Conservation (phyloP, 129 eudicot species). For the Artemisia annua region DNA sequence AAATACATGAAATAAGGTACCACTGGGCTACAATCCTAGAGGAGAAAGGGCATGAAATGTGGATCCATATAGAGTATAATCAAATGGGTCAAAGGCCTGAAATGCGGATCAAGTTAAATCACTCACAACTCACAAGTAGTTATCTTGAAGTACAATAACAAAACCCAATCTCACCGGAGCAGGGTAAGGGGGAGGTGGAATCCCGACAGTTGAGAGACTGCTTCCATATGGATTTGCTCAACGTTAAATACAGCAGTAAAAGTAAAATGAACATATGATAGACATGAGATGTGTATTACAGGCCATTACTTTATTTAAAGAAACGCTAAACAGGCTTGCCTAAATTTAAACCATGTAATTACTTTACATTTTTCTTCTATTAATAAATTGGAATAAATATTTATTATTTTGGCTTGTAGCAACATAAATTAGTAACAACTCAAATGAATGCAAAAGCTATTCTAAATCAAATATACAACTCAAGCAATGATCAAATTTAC, state of each 20-base stretch:
- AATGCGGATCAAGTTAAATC: no score
- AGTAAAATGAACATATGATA: background rate
- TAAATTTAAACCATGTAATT: background rate
- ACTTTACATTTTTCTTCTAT: conserved; percentile 7
- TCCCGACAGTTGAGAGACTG: no score
- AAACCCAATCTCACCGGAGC: no score
- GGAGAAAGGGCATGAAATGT: no score
- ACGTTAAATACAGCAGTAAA: background rate
- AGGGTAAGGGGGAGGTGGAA: no score
- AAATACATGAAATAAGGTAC: no score
- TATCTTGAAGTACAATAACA: no score
- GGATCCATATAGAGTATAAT: no score
- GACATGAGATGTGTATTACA: background rate
- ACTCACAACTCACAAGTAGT: no score
- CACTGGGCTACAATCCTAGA: no score
- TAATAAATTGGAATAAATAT: conserved; percentile 1
- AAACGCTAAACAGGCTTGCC: background rate
- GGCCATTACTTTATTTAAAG: background rate
- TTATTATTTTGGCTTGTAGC: conserved; percentile 22
- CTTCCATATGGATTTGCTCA: no score
- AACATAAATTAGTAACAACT: conserved; percentile 12
- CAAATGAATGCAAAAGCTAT: conserved; percentile 12
- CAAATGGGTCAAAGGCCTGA: no score
- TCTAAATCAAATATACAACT: conserved; percentile 17
- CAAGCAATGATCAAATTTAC: conserved; percentile 8